Conservation (phyloP, 2,329 filamentous ascomycete species). For the Coniochaeta hoffmannii region DNA sequence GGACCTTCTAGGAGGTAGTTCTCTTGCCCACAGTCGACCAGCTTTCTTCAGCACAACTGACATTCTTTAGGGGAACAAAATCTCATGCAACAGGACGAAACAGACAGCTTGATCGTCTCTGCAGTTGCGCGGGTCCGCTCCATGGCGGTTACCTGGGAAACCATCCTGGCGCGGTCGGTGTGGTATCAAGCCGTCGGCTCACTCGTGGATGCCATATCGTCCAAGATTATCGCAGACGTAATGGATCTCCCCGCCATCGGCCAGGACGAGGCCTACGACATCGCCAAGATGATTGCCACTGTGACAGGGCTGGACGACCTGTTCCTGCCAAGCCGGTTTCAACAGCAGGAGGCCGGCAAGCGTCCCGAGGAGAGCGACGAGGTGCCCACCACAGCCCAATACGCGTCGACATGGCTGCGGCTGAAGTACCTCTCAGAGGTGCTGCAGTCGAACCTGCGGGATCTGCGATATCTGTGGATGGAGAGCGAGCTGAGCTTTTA, state of each 20-base stretch:
- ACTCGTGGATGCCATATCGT: conserved; percentile 49
- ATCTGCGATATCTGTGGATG: conserved; percentile 56
- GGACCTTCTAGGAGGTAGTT: conserved; percentile 52
- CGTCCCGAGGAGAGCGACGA: conserved; percentile 20
- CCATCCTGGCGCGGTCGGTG: conserved; percentile 50
- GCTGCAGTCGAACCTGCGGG: conserved; percentile 58
- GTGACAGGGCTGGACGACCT: conserved; percentile 53
- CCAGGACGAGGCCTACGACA: conserved; percentile 56
- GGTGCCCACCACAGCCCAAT: conserved; percentile 50
- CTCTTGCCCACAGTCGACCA: too few relatives aligned
- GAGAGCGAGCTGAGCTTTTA: conserved; percentile 60
- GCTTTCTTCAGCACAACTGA: too few relatives aligned
- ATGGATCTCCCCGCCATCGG: conserved; percentile 54
- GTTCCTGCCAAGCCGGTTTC: conserved; percentile 40
- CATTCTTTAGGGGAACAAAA: conserved; percentile 42
- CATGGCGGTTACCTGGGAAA: conserved; percentile 49
- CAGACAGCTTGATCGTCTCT: conserved; percentile 43
- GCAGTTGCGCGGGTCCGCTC: conserved; percentile 45
- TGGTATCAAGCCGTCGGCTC: conserved; percentile 58
- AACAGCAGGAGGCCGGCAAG: conserved; percentile 9
- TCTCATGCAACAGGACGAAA: conserved; percentile 49
- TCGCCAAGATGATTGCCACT: conserved; percentile 49
- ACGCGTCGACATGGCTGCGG: conserved; percentile 54
- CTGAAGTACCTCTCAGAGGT: conserved; percentile 59
- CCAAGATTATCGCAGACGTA: conserved; percentile 54